Percentiles rank a stretch among this genome's conserved stretches.
phyloP scores from a whole-genome alignment of 352 stramenopile genomes.

The Phytophthora sp. region DNA sequence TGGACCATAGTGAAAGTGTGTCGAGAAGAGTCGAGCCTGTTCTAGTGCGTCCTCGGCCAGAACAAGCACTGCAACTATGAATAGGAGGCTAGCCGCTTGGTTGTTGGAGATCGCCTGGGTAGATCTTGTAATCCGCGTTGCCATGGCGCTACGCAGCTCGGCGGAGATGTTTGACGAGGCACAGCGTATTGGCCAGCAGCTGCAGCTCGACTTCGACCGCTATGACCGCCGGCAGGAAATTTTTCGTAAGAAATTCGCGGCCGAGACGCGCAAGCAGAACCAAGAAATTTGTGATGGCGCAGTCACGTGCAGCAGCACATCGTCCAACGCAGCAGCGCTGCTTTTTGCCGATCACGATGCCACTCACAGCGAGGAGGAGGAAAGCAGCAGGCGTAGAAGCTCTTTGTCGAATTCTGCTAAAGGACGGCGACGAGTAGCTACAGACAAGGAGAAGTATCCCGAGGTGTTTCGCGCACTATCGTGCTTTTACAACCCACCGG shows the following conservation, averaged over 20 bases:
- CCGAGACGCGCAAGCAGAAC: conserved; percentile 55
- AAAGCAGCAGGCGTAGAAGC: background rate
- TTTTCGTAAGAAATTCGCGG: conserved; percentile 63
- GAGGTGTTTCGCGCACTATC: conserved; percentile 39
- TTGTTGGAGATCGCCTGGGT: too few species aligned
- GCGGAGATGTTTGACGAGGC: conserved; percentile 60
- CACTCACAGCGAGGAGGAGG: background rate
- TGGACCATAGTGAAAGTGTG: conserved; percentile 7
- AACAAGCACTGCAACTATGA: too few species aligned
- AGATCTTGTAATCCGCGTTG: too few species aligned
- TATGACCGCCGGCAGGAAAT: conserved; percentile 53
- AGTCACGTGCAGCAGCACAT: conserved; percentile 29
- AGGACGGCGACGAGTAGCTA: background rate
- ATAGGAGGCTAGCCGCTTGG: too few species aligned
- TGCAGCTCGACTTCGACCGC: conserved; percentile 47
- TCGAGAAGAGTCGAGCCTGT: conserved; percentile 15
- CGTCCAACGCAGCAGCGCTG: conserved; percentile 31
- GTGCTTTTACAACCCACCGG: conserved; percentile 53
- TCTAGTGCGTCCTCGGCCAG: background rate
- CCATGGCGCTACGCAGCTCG: conserved; percentile 26
- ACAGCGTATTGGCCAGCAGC: conserved; percentile 35
- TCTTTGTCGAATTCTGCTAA: background rate
- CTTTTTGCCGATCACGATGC: conserved; percentile 37
- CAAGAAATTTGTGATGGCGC: conserved; percentile 52
- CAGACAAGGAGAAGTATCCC: conserved; percentile 32